Conservation (phyloP, 73 alveolate genomes). For the Paramecium primaurelia region DNA sequence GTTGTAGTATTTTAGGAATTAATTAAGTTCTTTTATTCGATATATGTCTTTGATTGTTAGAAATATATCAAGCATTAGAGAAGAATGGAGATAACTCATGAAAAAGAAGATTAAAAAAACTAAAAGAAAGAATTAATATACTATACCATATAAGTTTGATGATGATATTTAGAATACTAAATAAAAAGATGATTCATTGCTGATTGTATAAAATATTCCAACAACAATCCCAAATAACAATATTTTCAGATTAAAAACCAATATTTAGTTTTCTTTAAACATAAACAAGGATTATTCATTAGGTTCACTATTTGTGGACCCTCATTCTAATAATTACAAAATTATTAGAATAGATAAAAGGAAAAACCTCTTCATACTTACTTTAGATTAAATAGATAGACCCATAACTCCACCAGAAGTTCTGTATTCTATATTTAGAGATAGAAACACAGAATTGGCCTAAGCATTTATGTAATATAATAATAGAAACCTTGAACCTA, state of each 20-base stretch:
- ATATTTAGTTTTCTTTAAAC: not conserved
- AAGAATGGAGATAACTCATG: not conserved
- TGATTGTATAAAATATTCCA: not conserved
- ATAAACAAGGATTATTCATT: not conserved
- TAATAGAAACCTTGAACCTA: not conserved
- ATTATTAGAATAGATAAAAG: not conserved
- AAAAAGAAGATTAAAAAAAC: not conserved
- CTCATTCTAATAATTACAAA: not conserved
- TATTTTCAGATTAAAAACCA: not conserved
- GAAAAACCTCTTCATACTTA: not conserved
- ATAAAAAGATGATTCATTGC: not conserved
- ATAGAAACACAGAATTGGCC: not conserved
- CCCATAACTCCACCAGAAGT: not conserved
- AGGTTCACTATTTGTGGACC: slow-evolving; percentile 9
- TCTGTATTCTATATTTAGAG: not conserved
- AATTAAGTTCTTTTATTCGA: not conserved
- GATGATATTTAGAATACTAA: not conserved
- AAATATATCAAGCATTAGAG: not conserved
- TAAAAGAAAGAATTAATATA: not conserved
- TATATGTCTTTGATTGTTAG: not conserved
- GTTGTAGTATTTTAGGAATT: not conserved
- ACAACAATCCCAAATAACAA: not conserved
- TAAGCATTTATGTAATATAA: not conserved
- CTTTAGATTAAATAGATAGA: not conserved
- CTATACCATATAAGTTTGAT: not conserved